A percentile compares a stretch with the other conserved stretches of the same genome.
phyloP scores from a whole-genome alignment of 495 filamentous ascomycete genomes.

The Podospora tetraspora region DNA sequence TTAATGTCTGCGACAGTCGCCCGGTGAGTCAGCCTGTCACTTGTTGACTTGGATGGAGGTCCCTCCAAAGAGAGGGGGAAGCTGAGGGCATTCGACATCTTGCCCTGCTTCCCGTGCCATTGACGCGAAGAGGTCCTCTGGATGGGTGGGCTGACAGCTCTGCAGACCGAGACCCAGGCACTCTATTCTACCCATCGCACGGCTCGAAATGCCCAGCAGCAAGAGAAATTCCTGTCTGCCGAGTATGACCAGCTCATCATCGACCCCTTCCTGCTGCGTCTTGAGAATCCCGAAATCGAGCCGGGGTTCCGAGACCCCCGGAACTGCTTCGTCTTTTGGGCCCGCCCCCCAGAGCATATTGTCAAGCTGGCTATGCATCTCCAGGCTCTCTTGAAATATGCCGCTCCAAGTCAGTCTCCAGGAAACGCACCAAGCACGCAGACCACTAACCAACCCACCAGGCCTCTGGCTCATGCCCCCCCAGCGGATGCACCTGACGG shows the following conservation, averaged over 20 bases:
- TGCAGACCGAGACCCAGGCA: constrained; percentile 62
- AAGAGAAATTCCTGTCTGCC: constrained; percentile 56
- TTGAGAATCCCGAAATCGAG: constrained; percentile 55
- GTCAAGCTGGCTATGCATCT: constrained; percentile 58
- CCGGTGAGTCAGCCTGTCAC: constrained; percentile 44
- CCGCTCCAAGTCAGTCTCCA: constrained; percentile 56
- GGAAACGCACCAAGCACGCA: not conserved
- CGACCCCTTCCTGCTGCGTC: constrained; percentile 66
- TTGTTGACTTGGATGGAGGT: not conserved
- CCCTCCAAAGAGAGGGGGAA: not conserved
- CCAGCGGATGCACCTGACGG: constrained; percentile 75
- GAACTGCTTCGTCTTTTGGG: constrained; percentile 83
- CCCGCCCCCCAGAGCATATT: constrained; percentile 68
- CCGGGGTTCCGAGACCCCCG: constrained; percentile 65
- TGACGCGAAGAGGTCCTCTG: not conserved
- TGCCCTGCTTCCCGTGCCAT: not conserved
- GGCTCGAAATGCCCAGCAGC: constrained; percentile 66
- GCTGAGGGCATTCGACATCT: not conserved
- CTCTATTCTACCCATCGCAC: constrained; percentile 68
- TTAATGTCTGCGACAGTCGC: constrained; percentile 54
- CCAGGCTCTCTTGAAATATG: constrained; percentile 57
- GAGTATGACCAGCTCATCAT: constrained; percentile 67
- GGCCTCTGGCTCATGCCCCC: constrained; percentile 82
- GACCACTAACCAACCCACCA: constrained; percentile 26
- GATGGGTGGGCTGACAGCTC: not conserved